Evolutionary conservation across 208 protist species (phyloP).

Genomic region (Porcisia deanei): DNA sequence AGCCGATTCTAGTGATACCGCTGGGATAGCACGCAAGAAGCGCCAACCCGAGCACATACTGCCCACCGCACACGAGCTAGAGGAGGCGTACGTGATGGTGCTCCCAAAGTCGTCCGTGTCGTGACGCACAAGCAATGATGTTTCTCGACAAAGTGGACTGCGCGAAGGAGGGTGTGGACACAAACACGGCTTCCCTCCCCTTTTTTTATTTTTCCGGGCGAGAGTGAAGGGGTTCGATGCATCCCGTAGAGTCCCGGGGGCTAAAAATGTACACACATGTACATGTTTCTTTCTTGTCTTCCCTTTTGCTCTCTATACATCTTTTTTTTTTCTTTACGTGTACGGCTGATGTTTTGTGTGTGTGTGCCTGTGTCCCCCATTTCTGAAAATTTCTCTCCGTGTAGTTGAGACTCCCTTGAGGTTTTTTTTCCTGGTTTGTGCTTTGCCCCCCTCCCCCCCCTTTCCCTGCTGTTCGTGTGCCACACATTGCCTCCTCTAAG

Average conservation of each 20-base stretch:
- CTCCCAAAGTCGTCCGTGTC: not conserved
- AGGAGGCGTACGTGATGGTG: conserved; percentile 10
- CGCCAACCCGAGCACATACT: conserved; percentile 16
- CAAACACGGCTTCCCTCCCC: not conserved
- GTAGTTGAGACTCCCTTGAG: not conserved
- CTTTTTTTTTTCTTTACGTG: conserved; percentile 8
- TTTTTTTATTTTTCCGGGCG: not conserved
- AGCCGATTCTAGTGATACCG: conserved; percentile 14
- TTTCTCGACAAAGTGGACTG: not conserved
- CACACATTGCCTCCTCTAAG: too few relatives aligned
- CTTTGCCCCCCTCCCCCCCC: not conserved
- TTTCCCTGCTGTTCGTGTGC: not conserved
- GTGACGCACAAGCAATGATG: not conserved
- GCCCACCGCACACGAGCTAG: conserved; percentile 4
- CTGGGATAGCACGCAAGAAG: conserved; percentile 1
- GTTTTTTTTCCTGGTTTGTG: not conserved
- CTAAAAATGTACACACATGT: too few relatives aligned
- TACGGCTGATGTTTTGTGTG: not conserved
- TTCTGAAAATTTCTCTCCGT: not conserved
- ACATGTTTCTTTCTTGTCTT: too few relatives aligned
- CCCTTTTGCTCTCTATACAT: too few relatives aligned
- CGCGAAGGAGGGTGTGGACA: not conserved
- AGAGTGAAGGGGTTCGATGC: too few relatives aligned
- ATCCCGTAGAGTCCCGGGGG: too few relatives aligned
- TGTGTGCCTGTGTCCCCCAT: not conserved